phyloP scores from a whole-genome alignment of 164 flowering plant species.

The Santalum album region DNA sequence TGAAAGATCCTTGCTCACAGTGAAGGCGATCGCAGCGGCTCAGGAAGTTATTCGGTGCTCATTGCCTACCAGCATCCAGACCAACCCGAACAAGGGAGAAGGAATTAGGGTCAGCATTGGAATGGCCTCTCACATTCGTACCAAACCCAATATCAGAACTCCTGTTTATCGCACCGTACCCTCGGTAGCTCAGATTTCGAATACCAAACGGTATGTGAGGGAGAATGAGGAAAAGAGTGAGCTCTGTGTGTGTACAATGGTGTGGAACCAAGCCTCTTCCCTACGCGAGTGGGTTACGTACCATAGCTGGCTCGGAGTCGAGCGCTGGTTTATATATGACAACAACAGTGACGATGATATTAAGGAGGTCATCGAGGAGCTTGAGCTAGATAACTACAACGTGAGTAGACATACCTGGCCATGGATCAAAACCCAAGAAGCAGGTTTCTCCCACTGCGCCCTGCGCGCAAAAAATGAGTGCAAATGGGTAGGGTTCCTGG shows the following conservation, averaged over 20 bases:
- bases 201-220: not conserved
- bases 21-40: conserved; percentile 54
- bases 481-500: conserved; percentile 81
- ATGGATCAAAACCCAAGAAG: conserved; percentile 91
- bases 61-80: conserved; percentile 41
- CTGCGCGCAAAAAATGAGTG: conserved; percentile 54
- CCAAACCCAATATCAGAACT: conserved; percentile 4
- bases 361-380: conserved; percentile 41
- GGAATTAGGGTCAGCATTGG: conserved; percentile 51
- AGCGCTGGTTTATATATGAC: conserved; percentile 81
- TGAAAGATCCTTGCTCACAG: conserved; percentile 16
- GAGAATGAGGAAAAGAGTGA: conserved; percentile 25
- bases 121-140: conserved; percentile 16
- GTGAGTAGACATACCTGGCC: conserved; percentile 78
- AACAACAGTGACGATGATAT: conserved; percentile 74
- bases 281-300: conserved; percentile 72
- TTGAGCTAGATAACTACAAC: conserved; percentile 36
- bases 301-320: conserved; percentile 80
- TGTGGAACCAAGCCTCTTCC: conserved; percentile 75
- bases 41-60: conserved; percentile 75
- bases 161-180: conserved; percentile 30
- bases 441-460: conserved; percentile 86
- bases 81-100: conserved; percentile 29
- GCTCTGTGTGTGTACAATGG: conserved; percentile 89
- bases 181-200: conserved; percentile 56